phyloP scores from a whole-genome alignment of 208 protist genomes.

The Leishmania major region DNA sequence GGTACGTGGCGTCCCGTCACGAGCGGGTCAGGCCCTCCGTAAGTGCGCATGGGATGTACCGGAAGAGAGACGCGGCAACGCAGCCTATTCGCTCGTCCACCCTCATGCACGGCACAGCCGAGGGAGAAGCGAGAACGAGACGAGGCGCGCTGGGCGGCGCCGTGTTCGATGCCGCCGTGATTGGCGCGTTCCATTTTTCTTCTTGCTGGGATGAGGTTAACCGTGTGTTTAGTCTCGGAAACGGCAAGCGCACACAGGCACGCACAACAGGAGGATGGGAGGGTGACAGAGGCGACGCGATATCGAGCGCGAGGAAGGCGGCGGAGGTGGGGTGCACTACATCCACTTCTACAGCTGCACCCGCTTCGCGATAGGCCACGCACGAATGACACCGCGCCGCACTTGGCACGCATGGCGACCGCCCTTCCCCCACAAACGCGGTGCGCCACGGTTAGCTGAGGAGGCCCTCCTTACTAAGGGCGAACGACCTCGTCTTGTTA shows the following conservation, averaged over 20 bases:
- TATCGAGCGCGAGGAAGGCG: background rate
- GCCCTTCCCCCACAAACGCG: too few relatives aligned
- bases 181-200: background rate
- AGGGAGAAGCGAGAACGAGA: background rate
- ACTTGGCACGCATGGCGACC: background rate
- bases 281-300: background rate
- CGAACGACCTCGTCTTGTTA: slow-evolving; percentile 74
- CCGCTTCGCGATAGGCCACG: background rate
- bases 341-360: background rate
- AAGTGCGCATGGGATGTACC: background rate
- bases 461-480: slow-evolving; percentile 44
- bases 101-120: background rate
- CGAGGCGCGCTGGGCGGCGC: background rate
- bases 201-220: background rate
- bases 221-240: background rate
- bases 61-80: background rate
- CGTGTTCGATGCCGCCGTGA: background rate
- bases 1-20: too few relatives aligned
- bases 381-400: background rate
- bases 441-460: background rate
- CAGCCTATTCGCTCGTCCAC: background rate
- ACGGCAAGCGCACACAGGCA: background rate
- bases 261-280: background rate
- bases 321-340: background rate
- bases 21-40: background rate